A percentile compares a stretch with the other conserved stretches of the same genome.
These are phyloP conservation scores for Penicillium sp. DNA, from an alignment of 2,329 filamentous ascomycete genomes.

Conservation along the genomic window DNA sequence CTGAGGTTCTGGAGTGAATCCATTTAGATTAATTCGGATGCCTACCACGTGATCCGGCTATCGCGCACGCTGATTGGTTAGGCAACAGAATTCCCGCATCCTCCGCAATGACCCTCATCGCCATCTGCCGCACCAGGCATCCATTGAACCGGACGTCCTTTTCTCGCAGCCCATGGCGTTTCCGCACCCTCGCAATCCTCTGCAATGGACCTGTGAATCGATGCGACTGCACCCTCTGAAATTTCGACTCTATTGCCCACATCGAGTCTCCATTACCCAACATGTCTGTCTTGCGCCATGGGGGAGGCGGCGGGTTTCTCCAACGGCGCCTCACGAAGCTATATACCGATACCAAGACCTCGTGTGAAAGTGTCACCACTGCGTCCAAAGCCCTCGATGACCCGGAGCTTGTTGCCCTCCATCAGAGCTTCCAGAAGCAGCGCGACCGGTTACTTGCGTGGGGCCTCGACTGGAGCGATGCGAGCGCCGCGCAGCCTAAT, in stretches of 20 bases:
- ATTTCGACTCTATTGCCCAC: conserved; percentile 13
- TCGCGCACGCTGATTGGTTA: conserved; percentile 33
- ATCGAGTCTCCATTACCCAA: conserved; percentile 23
- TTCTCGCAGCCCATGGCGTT: conserved; percentile 9
- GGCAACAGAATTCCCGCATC: conserved; percentile 40
- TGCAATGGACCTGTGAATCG: conserved; percentile 13
- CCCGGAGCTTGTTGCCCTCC: conserved; percentile 52
- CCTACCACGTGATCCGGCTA: conserved; percentile 27
- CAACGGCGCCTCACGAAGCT: conserved; percentile 53
- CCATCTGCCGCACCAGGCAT: conserved; percentile 14
- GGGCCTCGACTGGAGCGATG: conserved; percentile 62
- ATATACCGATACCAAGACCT: conserved; percentile 60
- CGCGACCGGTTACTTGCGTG: conserved; percentile 59
- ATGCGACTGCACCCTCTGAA: conserved; percentile 2
- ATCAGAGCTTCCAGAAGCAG: conserved; percentile 57
- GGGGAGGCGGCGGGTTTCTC: conserved; percentile 37
- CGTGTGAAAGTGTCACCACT: conserved; percentile 51
- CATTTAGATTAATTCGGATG: conserved; percentile 24
- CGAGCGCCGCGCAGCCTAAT: conserved; percentile 50
- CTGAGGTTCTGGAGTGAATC: conserved; percentile 4
- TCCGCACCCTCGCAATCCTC: conserved; percentile 8
- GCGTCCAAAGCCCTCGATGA: conserved; percentile 46
- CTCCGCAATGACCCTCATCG: conserved; percentile 18
- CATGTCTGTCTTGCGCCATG: conserved; percentile 46
- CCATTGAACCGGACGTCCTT: conserved; percentile 11